These are phyloP conservation scores for Lachnellula subtilissima DNA, from an alignment of 2,329 filamentous ascomycete genomes.

Conservation along the genomic window DNA sequence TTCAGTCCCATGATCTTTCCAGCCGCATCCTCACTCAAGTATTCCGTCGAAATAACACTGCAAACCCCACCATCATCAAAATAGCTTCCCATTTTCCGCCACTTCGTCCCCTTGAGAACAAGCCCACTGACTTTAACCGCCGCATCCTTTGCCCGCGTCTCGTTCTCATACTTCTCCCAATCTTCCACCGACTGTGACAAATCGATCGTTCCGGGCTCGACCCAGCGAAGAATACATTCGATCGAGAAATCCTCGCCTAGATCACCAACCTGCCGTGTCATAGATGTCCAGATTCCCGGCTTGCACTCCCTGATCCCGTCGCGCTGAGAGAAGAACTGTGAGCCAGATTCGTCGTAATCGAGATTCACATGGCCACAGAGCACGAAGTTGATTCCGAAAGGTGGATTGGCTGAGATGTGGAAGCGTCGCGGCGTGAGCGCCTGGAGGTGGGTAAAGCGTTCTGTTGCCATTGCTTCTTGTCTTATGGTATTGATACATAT, in stretches of 20 bases:
- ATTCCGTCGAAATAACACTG: neutral
- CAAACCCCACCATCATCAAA: slow-evolving; percentile 1
- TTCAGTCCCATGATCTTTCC: neutral
- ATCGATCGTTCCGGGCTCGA: neutral
- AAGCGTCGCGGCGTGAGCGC: neutral
- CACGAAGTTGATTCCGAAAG: neutral
- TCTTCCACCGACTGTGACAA: neutral
- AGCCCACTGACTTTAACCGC: neutral
- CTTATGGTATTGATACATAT: too few species aligned
- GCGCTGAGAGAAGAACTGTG: neutral
- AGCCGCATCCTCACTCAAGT: neutral
- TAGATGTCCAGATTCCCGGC: slow-evolving; percentile 1
- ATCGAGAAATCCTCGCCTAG: neutral
- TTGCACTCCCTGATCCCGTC: slow-evolving; percentile 1
- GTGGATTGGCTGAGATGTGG: neutral
- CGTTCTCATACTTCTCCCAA: neutral
- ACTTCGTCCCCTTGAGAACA: neutral
- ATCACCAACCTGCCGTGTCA: neutral
- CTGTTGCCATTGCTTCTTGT: neutral
- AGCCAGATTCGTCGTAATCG: neutral
- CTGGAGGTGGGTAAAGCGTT: neutral
- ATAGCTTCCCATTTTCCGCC: neutral
- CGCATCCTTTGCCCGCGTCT: neutral
- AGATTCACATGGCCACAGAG: neutral
- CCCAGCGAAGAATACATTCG: slow-evolving; percentile 1